phyloP scores from a whole-genome alignment of 495 filamentous ascomycete species.

The Cetradonia linearis region DNA sequence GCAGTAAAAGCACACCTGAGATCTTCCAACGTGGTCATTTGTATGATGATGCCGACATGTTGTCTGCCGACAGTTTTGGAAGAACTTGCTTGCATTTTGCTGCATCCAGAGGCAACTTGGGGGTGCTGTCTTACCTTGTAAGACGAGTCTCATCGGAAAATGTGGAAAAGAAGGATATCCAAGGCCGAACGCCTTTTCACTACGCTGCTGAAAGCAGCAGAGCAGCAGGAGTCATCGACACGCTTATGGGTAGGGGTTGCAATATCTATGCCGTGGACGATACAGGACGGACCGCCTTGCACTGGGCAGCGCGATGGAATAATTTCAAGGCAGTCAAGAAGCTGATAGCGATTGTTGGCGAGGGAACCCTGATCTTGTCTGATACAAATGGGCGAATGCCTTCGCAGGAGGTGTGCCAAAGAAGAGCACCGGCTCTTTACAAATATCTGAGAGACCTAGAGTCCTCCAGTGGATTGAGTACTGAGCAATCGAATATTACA shows the following conservation, averaged over 20 bases:
- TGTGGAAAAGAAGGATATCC: slow-evolving; percentile 13
- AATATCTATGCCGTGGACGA: slow-evolving; percentile 9
- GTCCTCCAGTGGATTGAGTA: slow-evolving; percentile 6
- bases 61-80: slow-evolving; percentile 12
- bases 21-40: slow-evolving; percentile 11
- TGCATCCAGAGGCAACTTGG: slow-evolving; percentile 16
- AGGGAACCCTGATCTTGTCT: neutral
- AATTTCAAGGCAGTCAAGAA: slow-evolving; percentile 9
- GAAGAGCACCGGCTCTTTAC: slow-evolving; percentile 10
- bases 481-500: neutral
- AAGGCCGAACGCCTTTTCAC: slow-evolving; percentile 12
- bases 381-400: neutral
- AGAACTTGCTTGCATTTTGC: slow-evolving; percentile 18
- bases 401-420: slow-evolving; percentile 5
- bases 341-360: slow-evolving; percentile 6
- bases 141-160: neutral
- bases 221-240: slow-evolving; percentile 9
- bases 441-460: slow-evolving; percentile 7
- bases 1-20: slow-evolving; percentile 13
- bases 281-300: slow-evolving; percentile 6
- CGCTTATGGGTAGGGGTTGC: neutral
- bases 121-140: slow-evolving; percentile 15
- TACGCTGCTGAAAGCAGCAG: slow-evolving; percentile 18
- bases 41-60: slow-evolving; percentile 12
- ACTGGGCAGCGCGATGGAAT: slow-evolving; percentile 14